Base-by-base conservation (phyloP, 2,329 filamentous ascomycete genomes). In the Cercospora brassicicola region DNA sequence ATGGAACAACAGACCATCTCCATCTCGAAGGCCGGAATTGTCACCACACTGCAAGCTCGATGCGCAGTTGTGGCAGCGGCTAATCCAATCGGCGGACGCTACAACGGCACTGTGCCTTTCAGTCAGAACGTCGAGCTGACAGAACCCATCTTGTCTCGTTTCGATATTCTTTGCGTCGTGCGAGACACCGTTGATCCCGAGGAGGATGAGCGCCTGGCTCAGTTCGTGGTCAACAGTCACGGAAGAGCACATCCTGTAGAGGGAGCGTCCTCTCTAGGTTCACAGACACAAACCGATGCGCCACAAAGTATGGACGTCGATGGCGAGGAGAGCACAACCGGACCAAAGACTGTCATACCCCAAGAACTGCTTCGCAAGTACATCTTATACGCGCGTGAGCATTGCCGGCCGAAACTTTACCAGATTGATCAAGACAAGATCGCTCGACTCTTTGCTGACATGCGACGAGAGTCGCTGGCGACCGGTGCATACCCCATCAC, bases 1-100 rank as follows among this genome's bases (percentile, higher is more conserved):
- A 99, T 99, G 95, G 95, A 99, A 81, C 95, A 99, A 81, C 95
- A 99, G 82, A 99, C 95, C 1, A 99, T 99, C 73, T 98, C 94
- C 69, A 99, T 99, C 77, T 97, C 93, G 72, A 99, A 99, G 79
- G 95, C 95, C 0, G 95, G 95, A 81, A 99, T 99, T 69, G 95
- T 99, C 53, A 99, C 95, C 0, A 98, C 95, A 0, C 85, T 99
- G 0, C 94, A 99, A 80, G 95, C 95, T 53, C 91, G 95, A 45
- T 99, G 95, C 79, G 93, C 94, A 64, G 96, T 99, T 73, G 93
- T 99, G 72, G 95, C 95, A 15, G 95, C 95, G 1, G 95, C 95
- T 75, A 99, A 99, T 81, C 95, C 95, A 0, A 94, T 96, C 69
- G 94, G 94, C 57, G 95, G 95, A 23, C 91, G 95, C 55, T 99